Evolutionary conservation across 805 yeast species (phyloP).

Genomic region (fission yeast (Schizosaccharomyces pombe)): DNA sequence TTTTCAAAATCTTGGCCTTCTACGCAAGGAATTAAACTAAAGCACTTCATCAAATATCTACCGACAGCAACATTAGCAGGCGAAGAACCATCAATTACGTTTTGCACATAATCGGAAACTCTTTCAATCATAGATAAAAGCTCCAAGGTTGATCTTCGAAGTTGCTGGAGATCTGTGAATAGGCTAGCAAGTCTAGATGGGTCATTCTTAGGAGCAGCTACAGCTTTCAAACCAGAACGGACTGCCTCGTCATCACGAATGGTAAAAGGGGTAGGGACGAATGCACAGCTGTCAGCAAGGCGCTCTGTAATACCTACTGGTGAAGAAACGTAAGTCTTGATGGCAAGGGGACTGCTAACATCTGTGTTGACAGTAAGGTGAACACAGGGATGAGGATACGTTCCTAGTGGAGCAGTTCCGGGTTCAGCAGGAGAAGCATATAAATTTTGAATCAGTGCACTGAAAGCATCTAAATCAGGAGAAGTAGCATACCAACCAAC

Average conservation of each 20-base stretch:
- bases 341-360: conserved; percentile 24
- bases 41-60: conserved; percentile 31
- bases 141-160: conserved; percentile 18
- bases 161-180: conserved; percentile 14
- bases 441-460: conserved; percentile 61
- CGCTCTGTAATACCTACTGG: conserved; percentile 33
- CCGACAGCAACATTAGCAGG: conserved; percentile 27
- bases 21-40: conserved; percentile 18
- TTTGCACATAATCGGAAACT: conserved; percentile 17
- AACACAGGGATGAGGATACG: conserved; percentile 54
- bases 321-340: conserved; percentile 61
- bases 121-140: conserved; percentile 19
- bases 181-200: conserved; percentile 15
- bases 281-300: conserved; percentile 27
- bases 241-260: conserved; percentile 37
- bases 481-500: conserved; percentile 56
- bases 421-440: conserved; percentile 27
- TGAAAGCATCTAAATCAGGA: conserved; percentile 38
- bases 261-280: conserved; percentile 52
- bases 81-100: conserved; percentile 12
- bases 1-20: conserved; percentile 30
- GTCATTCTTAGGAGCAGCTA: conserved; percentile 16
- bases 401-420: conserved; percentile 25
- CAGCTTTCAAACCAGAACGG: conserved; percentile 25
- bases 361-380: conserved; percentile 49